Evolutionary conservation across 1,284 basidiomycete species (phyloP), one percentile per base, ranked within the genome.

Genomic region (Sporisorium graminicola): DNA sequence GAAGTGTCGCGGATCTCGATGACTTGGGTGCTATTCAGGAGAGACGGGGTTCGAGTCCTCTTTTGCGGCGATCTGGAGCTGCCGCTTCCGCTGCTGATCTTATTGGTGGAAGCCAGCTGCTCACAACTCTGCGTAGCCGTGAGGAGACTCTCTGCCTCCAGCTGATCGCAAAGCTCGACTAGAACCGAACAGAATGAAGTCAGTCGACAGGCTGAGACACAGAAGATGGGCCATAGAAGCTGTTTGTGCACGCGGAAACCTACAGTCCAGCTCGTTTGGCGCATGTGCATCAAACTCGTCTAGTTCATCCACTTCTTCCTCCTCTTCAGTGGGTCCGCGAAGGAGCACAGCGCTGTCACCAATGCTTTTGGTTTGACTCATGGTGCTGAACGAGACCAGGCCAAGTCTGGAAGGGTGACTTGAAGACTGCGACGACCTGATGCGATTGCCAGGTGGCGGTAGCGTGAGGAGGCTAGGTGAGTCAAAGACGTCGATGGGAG

Each of bases 81-180:
- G 18, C 14, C 24, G 24, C 43, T 49, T 13, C 37, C 16, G 29
- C 33, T 14, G 8, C 33, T 14, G 43, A 16, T n/a, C 6, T 2
- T 24, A 10, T 31, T 33, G 14, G 43, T 16, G 9, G 40, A n/a
- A 5, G 16, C 18, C 22, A 49, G 27, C 5, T 40, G 37, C n/a
- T 50, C n/a, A 12, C n/a, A 35, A 26, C 37, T 49, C 49, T 20
- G 26, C 8, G 5, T 24, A 6, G 47, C 27, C n/a, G 8, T 20
- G 33, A 31, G 55, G 16, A 64, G 33, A 37, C 56, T 57, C 26
- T 67, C 60, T 26, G 64, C 70, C 46, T 73, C 70, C 16, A 73
- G 49, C 40, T 40, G 47, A 3, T 66, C 70, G 57, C 56, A 73
- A 4, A 47, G 46, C 16, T 54, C 63, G 12, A 64, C 63, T 72